Evolutionary conservation across 2,329 filamentous ascomycete species (phyloP), one percentile per base, ranked within the genome.

Genomic region (Colletotrichum echinochloae): DNA sequence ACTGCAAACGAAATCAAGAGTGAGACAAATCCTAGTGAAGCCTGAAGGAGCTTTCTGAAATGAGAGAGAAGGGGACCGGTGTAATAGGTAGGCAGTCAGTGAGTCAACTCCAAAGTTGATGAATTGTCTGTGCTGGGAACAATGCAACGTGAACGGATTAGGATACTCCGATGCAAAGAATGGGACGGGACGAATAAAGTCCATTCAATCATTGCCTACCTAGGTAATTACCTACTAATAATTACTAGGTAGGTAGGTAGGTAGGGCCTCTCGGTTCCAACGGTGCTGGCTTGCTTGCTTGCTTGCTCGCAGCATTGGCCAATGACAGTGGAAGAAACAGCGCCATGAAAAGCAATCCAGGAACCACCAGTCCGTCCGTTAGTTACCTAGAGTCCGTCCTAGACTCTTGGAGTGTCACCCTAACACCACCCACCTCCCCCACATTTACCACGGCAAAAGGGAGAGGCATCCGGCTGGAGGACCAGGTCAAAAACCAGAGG

Each of bases 361-460:
- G 67, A 70, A 70, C 67, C 67, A 70, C 67, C 67, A 67, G 52
- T 57, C 30, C 41, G 39, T 70, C 67, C 64, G 67, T 44, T 46
- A 46, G 65, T 41, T 33, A 20, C 55, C 41, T 35, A 23, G 41
- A 41, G 55, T n/a, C n/a, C n/a, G n/a, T n/a, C n/a, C n/a, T n/a
- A 6, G 41, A 20, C 41, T 20, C 41, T 44, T 44, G 41, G 18
- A n/a, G 41, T n/a, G n/a, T n/a, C n/a, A n/a, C n/a, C n/a, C n/a
- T n/a, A n/a, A n/a, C n/a, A n/a, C n/a, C n/a, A n/a, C n/a, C n/a
- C n/a, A n/a, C n/a, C n/a, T n/a, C n/a, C n/a, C n/a, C n/a, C n/a
- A n/a, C n/a, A n/a, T n/a, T n/a, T n/a, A n/a, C n/a, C n/a, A n/a
- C n/a, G n/a, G n/a, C n/a, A n/a, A n/a, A n/a, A n/a, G n/a, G n/a